Evolutionary conservation across 306 rosid genomes (phyloP).

Genomic region (Quercus glauca): DNA sequence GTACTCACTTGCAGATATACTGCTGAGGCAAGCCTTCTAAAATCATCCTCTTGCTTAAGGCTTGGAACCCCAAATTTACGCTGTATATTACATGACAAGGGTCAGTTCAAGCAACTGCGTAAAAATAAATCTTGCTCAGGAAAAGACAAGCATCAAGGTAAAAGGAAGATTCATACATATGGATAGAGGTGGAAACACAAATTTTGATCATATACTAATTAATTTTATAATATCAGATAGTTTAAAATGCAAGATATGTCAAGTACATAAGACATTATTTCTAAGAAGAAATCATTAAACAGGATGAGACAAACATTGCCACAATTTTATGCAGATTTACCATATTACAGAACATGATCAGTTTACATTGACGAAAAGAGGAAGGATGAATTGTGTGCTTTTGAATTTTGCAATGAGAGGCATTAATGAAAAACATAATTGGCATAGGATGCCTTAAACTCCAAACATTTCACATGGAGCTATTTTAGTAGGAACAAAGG

Average conservation of each 20-base stretch:
- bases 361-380: not conserved
- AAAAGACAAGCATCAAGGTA: not conserved
- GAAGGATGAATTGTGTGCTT: not conserved
- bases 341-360: not conserved
- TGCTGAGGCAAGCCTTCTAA: slow-evolving; percentile 68
- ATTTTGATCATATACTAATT: not conserved
- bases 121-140: not conserved
- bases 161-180: not conserved
- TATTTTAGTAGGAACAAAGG: not conserved
- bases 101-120: slow-evolving; percentile 4
- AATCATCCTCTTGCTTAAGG: slow-evolving; percentile 44
- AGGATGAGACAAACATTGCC: not conserved
- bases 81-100: slow-evolving; percentile 30
- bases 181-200: not conserved
- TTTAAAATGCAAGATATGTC: too few species aligned
- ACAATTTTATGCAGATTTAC: not conserved
- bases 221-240: not conserved
- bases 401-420: not conserved
- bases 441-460: not conserved
- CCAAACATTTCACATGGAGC: not conserved
- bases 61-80: slow-evolving; percentile 71
- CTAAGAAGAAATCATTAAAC: not conserved
- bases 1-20: slow-evolving; percentile 82
- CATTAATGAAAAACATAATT: not conserved
- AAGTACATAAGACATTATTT: too few species aligned